Evolutionary conservation across 768 basidiomycete species (phyloP), one percentile per base, ranked within the genome.

Genomic region (Hemileccinum rubropunctum): DNA sequence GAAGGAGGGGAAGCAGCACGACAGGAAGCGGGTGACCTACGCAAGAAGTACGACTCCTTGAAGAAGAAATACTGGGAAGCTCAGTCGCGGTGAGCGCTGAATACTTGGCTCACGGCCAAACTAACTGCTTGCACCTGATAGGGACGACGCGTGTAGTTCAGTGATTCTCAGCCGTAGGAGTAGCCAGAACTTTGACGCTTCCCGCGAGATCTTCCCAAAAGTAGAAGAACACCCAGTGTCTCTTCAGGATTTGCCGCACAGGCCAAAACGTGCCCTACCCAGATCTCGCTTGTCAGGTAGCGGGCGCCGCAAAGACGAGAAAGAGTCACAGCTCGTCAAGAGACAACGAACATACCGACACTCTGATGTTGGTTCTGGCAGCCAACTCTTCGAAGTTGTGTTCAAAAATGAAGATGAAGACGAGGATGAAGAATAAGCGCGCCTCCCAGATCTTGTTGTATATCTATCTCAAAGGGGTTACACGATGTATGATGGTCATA

Each of bases 1-100:
- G 48, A 61, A 43, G 50, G 54, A 50, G 74, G 71, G 9, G 53
- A 69, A 21, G 64, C 71, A 28, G 63, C 75, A 37, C 69, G 69
- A 38, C 65, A 64, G 18, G 76, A 78, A 51, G 65, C 62, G 30
- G 69, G 72, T 33, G 70, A 73, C 32, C 61, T 79, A 13, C 62
- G 65, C 45, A 66, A 45, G 38, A 68, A 68, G 50, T 73, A 71
- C 39, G 60, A 63, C 6, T 35, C 43, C 15, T 50, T 70, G 51
- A 68, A 67, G 48, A 59, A 47, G 34, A 69, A 61, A 59, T 62
- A 48, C 18, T 4, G 49, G 48, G 56, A 62, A 6, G 11, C 26
- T 12, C 55, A 37, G 35, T 42, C 48, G 38, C 33, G 45, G 64
- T 66, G 21, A 60, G 56, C 20, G 14, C 33, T 10, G 28, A 15